These are phyloP conservation scores for Rhizopogon vinicolor DNA, from an alignment of 768 basidiomycete species.

Conservation along the genomic window DNA sequence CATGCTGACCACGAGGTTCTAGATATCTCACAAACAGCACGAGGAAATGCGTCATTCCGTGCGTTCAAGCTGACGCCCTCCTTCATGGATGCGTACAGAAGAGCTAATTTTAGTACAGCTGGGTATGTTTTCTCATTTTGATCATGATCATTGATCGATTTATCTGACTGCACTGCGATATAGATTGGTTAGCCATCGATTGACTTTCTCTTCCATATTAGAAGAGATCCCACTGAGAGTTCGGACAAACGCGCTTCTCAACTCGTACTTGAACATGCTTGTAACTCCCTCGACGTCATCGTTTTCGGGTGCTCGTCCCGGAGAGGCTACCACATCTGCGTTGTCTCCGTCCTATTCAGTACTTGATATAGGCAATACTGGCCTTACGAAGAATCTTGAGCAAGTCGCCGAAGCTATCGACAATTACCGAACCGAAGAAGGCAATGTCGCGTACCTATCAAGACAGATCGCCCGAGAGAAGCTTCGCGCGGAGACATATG, in stretches of 20 bases:
- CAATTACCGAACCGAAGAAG: slow-evolving; percentile 84
- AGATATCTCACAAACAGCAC: slow-evolving; percentile 76
- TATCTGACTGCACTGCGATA: slow-evolving; percentile 5
- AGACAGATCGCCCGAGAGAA: slow-evolving; percentile 89
- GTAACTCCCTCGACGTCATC: slow-evolving; percentile 39
- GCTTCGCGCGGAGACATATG: slow-evolving; percentile 68
- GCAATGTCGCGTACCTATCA: slow-evolving; percentile 83
- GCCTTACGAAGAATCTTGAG: slow-evolving; percentile 74
- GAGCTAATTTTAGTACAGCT: slow-evolving; percentile 76
- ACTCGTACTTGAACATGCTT: slow-evolving; percentile 71
- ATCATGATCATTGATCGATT: slow-evolving; percentile 1
- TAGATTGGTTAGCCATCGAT: slow-evolving; percentile 73
- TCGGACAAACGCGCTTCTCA: slow-evolving; percentile 75
- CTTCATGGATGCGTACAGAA: slow-evolving; percentile 81
- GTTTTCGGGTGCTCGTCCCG: slow-evolving; percentile 33
- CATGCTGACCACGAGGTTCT: slow-evolving; percentile 11
- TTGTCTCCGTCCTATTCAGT: slow-evolving; percentile 60
- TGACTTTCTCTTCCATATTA: slow-evolving; percentile 84
- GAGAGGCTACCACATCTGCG: slow-evolving; percentile 32
- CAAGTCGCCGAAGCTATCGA: slow-evolving; percentile 83
- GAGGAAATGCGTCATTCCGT: slow-evolving; percentile 84
- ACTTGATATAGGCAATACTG: slow-evolving; percentile 66
- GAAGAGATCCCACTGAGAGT: slow-evolving; percentile 84
- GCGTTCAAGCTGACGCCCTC: slow-evolving; percentile 80
- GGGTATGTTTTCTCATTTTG: slow-evolving; percentile 48